Evolutionary conservation across 257 asterid genomes (phyloP).

Genomic region (Solanum sejunctum): DNA sequence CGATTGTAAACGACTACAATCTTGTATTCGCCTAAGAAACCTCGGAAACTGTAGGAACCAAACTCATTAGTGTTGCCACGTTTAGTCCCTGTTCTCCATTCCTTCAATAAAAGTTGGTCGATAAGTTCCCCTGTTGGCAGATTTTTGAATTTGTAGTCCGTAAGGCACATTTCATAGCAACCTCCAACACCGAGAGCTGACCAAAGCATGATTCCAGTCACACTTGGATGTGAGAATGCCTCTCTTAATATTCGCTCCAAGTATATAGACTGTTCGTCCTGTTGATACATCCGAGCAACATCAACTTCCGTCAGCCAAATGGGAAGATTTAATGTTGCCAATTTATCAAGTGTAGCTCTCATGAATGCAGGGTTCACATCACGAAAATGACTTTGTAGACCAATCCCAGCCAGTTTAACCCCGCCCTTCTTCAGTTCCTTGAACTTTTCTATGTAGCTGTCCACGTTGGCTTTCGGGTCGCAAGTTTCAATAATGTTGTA

Average conservation of each 20-base stretch:
- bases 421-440: conserved; percentile 21
- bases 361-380: conserved; percentile 39
- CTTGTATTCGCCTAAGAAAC: conserved; percentile 31
- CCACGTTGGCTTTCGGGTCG: conserved; percentile 24
- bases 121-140: neutral
- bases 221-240: neutral
- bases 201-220: neutral
- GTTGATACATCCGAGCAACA: conserved; percentile 14
- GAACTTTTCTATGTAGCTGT: conserved; percentile 24
- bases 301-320: conserved; percentile 65
- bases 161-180: neutral
- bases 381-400: conserved; percentile 42
- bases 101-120: neutral
- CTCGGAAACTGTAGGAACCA: conserved; percentile 12
- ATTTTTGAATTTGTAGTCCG: neutral
- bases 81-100: neutral
- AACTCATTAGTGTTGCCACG: neutral
- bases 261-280: conserved; percentile 7
- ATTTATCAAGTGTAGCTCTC: conserved; percentile 41
- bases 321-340: conserved; percentile 34
- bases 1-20: conserved; percentile 9
- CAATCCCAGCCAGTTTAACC: conserved; percentile 40
- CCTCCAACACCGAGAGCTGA: neutral
- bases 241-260: neutral
- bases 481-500: conserved; percentile 45